phyloP scores from a whole-genome alignment of 23 red algal species.

The Gracilaria gracilis region DNA sequence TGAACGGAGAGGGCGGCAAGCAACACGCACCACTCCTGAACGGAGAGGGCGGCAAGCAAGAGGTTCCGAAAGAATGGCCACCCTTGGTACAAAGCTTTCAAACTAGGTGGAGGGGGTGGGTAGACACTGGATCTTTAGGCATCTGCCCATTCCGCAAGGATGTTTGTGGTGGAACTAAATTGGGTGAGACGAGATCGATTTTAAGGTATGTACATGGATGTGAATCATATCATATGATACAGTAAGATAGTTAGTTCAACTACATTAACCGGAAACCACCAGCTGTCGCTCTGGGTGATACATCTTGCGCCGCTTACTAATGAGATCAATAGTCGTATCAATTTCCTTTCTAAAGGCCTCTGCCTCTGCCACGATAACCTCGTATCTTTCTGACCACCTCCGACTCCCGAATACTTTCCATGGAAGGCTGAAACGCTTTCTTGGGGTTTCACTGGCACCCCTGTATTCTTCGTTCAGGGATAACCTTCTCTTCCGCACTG shows the following conservation, averaged over 20 bases:
- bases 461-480: constrained; percentile 16
- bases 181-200: too few species aligned
- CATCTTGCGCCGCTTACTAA: constrained; percentile 9
- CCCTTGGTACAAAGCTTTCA: too few species aligned
- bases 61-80: too few species aligned
- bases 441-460: neutral
- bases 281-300: neutral
- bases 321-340: constrained; percentile 3
- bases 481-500: neutral
- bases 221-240: too few species aligned
- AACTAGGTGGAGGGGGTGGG: too few species aligned
- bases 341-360: constrained; percentile 18
- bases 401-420: neutral
- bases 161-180: too few species aligned
- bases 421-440: constrained; percentile 18
- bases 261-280: neutral
- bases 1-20: neutral
- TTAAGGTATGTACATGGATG: too few species aligned
- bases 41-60: too few species aligned
- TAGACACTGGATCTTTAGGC: too few species aligned
- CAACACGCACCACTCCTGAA: too few species aligned
- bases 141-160: too few species aligned
- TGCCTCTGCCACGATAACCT: constrained; percentile 1
- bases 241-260: neutral
- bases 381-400: neutral